These are phyloP conservation scores for Nakazawaea ishiwadae DNA, from an alignment of 805 yeast species.

Conservation along the genomic window DNA sequence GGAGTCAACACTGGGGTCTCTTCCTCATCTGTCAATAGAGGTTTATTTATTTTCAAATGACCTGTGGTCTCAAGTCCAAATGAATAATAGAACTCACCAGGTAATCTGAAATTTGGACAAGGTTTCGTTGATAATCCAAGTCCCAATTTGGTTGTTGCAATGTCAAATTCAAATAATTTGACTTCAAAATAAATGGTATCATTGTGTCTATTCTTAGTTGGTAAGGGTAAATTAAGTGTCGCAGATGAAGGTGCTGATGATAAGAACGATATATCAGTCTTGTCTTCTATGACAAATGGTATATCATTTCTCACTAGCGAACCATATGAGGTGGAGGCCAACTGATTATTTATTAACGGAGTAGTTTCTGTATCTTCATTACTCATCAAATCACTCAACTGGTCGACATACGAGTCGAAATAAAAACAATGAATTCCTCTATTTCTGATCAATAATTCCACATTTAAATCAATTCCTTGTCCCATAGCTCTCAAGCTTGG, in stretches of 20 bases:
- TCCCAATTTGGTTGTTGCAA: slow-evolving; percentile 47
- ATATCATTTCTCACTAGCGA: slow-evolving; percentile 7
- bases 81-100: slow-evolving; percentile 68
- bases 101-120: slow-evolving; percentile 69
- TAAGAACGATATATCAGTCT: slow-evolving; percentile 25
- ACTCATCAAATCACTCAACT: slow-evolving; percentile 18
- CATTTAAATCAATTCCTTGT: slow-evolving; percentile 17
- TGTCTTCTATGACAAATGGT: slow-evolving; percentile 28
- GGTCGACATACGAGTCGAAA: slow-evolving; percentile 27
- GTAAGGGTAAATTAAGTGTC: slow-evolving; percentile 27
- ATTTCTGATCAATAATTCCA: slow-evolving; percentile 27
- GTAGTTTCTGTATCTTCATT: slow-evolving; percentile 9
- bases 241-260: slow-evolving; percentile 21
- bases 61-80: slow-evolving; percentile 75
- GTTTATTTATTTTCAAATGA: slow-evolving; percentile 59
- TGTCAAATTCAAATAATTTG: slow-evolving; percentile 37
- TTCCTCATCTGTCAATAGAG: slow-evolving; percentile 44
- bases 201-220: slow-evolving; percentile 29
- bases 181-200: slow-evolving; percentile 67
- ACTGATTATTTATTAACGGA: slow-evolving; percentile 11
- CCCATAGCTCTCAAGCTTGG: slow-evolving; percentile 23
- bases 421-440: slow-evolving; percentile 29
- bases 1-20: slow-evolving; percentile 43
- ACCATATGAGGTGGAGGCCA: slow-evolving; percentile 7
- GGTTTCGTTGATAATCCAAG: slow-evolving; percentile 71